Percentiles rank a stretch among this genome's conserved stretches.
These are phyloP conservation scores for Vitis vinifera DNA, from an alignment of 164 flowering plant genomes.

Conservation along the genomic window ASM3070453v1 NC_081823.1:26347501-26348000, in stretches of 20 bases:
- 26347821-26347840: no score
- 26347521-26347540: not conserved
- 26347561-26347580: not conserved
- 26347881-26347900: no score
- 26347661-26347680: not conserved
- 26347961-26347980: not conserved
- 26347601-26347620: slow-evolving; percentile 10
- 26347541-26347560: not conserved
- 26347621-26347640: slow-evolving; percentile 13
- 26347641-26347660: slow-evolving; percentile 26
- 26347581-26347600: slow-evolving; percentile 24
- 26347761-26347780: no score
- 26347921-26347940: not conserved
- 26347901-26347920: no score
- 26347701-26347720: not conserved
- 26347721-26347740: no score
- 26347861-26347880: not conserved
- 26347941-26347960: not conserved
- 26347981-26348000: not conserved
- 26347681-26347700: not conserved
- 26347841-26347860: not conserved
- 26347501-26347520: not conserved
- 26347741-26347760: no score
- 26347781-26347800: no score
- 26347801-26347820: no score